Evolutionary conservation across 2,329 filamentous ascomycete genomes (phyloP).

Genomic region (Penicillium rolfsii): DNA sequence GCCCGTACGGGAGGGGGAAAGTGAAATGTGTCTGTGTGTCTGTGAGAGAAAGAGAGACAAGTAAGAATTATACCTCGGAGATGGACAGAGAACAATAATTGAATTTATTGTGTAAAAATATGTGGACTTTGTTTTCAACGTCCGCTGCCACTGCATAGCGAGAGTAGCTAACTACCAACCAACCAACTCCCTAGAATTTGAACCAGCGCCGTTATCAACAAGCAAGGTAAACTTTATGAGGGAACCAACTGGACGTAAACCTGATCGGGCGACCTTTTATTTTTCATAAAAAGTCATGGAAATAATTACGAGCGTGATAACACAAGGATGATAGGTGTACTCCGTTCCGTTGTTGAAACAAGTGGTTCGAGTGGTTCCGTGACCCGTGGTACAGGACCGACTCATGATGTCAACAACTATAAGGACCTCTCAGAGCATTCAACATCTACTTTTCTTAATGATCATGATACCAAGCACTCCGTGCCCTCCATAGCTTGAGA

Average conservation of each 20-base stretch:
- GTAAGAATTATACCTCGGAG: not conserved
- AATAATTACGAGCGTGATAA: not conserved
- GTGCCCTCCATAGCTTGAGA: not conserved
- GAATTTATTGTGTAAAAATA: not conserved
- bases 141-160: too few species aligned
- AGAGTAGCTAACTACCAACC: too few species aligned
- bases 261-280: conserved; percentile 5
- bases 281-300: too few species aligned
- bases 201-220: not conserved
- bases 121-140: not conserved
- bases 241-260: not conserved
- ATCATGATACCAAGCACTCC: not conserved
- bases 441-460: not conserved
- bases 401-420: conserved; percentile 29
- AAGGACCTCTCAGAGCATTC: not conserved
- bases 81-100: not conserved
- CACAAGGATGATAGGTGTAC: not conserved
- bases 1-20: conserved; percentile 10
- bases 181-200: too few species aligned
- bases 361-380: not conserved
- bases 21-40: not conserved
- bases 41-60: not conserved
- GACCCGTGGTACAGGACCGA: conserved; percentile 6
- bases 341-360: not conserved
- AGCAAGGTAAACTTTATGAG: not conserved